Base-by-base conservation (phyloP, 208 protist genomes). In the Naegleria fowleri region DNA sequence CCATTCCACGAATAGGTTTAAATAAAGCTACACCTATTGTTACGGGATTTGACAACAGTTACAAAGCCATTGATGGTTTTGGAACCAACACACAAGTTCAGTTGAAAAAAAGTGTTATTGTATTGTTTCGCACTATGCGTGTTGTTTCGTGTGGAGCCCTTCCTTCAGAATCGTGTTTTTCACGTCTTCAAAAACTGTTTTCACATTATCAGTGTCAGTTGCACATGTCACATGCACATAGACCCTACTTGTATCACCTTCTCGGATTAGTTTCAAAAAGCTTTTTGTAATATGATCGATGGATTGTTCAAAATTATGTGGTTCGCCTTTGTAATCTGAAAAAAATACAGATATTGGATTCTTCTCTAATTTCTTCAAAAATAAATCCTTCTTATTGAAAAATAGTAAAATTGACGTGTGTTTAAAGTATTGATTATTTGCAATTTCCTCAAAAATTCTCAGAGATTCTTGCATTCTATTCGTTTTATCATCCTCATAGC, bases 381-480 rank as follows among this genome's bases (percentile, higher is more conserved):
- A 97, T 0, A 97, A 91, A 92, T 97, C 96, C 36, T 59, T 94
- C 90, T 97, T 97, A 92, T 97, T 97, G 19, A 97, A 91, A 90
- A 97, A 97, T 29, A 97, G 92, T 43, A 97, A 95, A 90, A 97
- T 93, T 29, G 94, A 92, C 3, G 95, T 96, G 9, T 93, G 86
- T 29, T 90, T 55, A 83, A 97, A 97, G 91, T 92, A 97, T 51
- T 93, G 88, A n/a, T 48, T 93, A 83, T 96, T 97, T 67, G 92
- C 93, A 89, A 97, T 96, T 58, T 96, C 94, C 25, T 93, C 91
- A 91, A 98, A 98, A 7, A 98, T 92, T 13, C 90, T 67, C 5
- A 98, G 83, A 25, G 94, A 93, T 86, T 98, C 96, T 0, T 92
- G 36, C 94, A 98, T 97, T 67, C 96, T 92, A 91, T 96, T 96